Conservation (phyloP, 108 stramenopile genomes). For the Stephanodiscus triporus region DNA sequence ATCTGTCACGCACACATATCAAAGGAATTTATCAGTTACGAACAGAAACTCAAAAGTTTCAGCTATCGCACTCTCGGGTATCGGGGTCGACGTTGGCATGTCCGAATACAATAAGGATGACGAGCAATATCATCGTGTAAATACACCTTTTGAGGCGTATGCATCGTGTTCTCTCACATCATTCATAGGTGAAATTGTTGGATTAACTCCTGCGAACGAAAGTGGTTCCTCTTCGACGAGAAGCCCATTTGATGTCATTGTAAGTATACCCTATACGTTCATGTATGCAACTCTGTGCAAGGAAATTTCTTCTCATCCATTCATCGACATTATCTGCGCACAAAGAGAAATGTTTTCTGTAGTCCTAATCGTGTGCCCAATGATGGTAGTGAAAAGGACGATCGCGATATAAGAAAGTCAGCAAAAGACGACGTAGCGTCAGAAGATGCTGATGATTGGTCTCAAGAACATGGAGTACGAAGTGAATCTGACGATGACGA, state of each 20-base stretch:
- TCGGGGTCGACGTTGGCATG: neutral
- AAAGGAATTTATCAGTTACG: neutral
- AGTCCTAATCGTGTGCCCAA: neutral
- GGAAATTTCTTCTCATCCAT: neutral
- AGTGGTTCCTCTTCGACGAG: neutral
- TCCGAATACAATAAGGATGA: conserved; percentile 6
- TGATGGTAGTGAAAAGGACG: neutral
- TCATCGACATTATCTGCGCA: neutral
- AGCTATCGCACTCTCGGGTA: neutral
- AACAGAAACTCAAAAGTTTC: conserved; percentile 5
- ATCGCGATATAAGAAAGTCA: neutral
- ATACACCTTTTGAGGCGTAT: conserved; percentile 12
- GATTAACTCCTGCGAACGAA: neutral
- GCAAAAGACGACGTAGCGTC: neutral
- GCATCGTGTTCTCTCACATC: conserved; percentile 2
- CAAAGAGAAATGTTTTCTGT: neutral
- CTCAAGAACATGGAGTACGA: neutral
- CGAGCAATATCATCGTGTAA: neutral
- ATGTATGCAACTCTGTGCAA: neutral
- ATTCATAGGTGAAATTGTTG: conserved; percentile 10
- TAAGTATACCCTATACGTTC: neutral
- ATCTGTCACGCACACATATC: conserved; percentile 14
- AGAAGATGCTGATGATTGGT: neutral
- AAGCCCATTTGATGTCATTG: neutral
- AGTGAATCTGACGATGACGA: neutral